Evolutionary conservation across 2,329 filamentous ascomycete species (phyloP), one percentile per base, ranked within the genome.

Genomic region (Clarireedia hainanense): DNA sequence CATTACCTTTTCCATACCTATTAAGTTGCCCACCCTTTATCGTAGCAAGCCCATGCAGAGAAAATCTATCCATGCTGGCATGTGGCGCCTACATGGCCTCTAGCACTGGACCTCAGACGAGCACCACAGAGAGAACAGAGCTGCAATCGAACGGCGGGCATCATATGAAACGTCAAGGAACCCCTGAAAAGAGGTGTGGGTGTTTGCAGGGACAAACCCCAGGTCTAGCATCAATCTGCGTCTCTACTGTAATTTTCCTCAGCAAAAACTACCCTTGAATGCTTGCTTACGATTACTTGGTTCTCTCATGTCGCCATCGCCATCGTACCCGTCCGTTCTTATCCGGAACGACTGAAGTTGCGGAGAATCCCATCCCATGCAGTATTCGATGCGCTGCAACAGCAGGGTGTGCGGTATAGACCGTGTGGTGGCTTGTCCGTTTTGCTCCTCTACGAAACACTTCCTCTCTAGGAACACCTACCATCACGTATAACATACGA

Each of bases 381-480:
- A 34, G 20, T 34, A 14, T 39, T 6, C 50, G 26, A 36, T 24
- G 37, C 20, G 24, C 36, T 42, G 15, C 23, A 52, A 9, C 34
- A 47, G 20, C n/a, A 49, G 30, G 36, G 47, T 47, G 9, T 50
- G 26, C 45, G 36, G 45, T 45, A 55, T 43, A 49, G 37, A 43
- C 46, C 46, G 27, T 37, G 45, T 55, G 36, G 36, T 55, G 52
- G 46, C 52, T 55, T 36, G 50, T 42, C 27, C 20, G 27, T 37
- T 50, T 50, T 24, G 6, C 40, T 43, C 7, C 20, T 43, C 40
- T 23, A 2, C n/a, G 17, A 17, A 12, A 34, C 6, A 34, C 34
- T 52, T 30, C 15, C n/a, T 43, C 17, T 17, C 40, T 12, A 12
- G 30, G 30, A 34, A 12, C 30, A 12, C 1, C 30, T 12, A 34